Base-by-base conservation (phyloP, 805 yeast genomes). In the Schwanniomyces pseudopolymorphus region DNA sequence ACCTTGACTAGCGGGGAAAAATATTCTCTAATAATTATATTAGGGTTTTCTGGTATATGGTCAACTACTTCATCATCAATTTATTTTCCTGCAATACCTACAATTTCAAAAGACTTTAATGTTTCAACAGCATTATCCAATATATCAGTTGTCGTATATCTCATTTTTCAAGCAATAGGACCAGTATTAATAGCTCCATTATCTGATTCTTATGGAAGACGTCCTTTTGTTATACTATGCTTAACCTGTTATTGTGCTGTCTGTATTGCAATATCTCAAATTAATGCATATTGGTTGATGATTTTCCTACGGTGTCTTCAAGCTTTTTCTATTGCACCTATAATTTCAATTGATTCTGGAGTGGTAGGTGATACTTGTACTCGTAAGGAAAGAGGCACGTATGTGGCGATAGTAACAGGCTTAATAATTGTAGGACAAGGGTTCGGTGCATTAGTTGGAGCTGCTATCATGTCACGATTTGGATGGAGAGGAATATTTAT, bases 401-500 rank as follows among this genome's bases (percentile, higher is more conserved):
- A 74, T 48, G 77, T 83, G 42, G 92, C 92, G 0, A 53, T 82
- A 17, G 76, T 78, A 0, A 60, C 79, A 11, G 91, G 94, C 0
- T 66, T 83, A 22, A 77, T 83, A 10, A 72, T 85, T 31, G 52
- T 84, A 8, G 95, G 94, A 2, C 85, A 84, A 55, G 89, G 87
- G 1, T 73, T 89, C 50, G 90, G 94, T 13, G 89, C 94, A 0
- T 67, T 89, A 16, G 64, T 89, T 19, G 59, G 87, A 72, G 70
- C 80, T 3, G 75, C 78, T 17, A 39, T 66, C 16, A 54, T 58
- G 3, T 36, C 57, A 17, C 41, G 58, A 13, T 66, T 60, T 55
- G 57, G 54, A 14, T 89, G 96, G 96, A 72, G 89, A 50, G 81
- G 89, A 0, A 77, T 83, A 11, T 85, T 85, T 55, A 84, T 88